phyloP scores from a whole-genome alignment of 345 rosid species.

The Reutealis trisperma region DNA sequence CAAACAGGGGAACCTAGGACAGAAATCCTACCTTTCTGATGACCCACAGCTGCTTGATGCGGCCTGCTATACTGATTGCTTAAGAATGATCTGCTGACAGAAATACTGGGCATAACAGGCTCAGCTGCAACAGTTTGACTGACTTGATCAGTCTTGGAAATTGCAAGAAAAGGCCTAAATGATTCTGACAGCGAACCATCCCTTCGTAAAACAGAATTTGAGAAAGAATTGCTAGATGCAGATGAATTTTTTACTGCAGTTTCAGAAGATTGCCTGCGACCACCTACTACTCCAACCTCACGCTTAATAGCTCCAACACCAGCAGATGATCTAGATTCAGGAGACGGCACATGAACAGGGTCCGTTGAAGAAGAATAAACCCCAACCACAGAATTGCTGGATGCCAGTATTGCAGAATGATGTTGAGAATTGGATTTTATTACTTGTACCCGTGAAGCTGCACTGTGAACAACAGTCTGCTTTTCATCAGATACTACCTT shows the following conservation, averaged over 20 bases:
- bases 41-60: conserved; percentile 54
- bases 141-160: conserved; percentile 55
- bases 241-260: conserved; percentile 49
- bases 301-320: conserved; percentile 88
- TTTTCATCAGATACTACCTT: conserved; percentile 41
- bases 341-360: conserved; percentile 96
- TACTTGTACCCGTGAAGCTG: conserved; percentile 37
- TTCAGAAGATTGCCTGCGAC: conserved; percentile 59
- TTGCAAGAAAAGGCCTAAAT: conserved; percentile 49
- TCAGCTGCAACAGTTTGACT: conserved; percentile 46
- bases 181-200: conserved; percentile 53
- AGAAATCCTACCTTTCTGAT: conserved; percentile 58
- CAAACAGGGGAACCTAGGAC: neutral
- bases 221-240: conserved; percentile 40
- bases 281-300: conserved; percentile 85
- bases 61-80: conserved; percentile 56
- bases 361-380: conserved; percentile 85
- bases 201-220: conserved; percentile 52
- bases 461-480: conserved; percentile 19
- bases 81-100: conserved; percentile 49
- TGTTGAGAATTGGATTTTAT: conserved; percentile 41
- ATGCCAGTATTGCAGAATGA: conserved; percentile 38
- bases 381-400: conserved; percentile 74
- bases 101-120: conserved; percentile 38
- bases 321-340: conserved; percentile 72